phyloP scores from a whole-genome alignment of 148 eudicot species.

The Rhododendron vialii region DNA sequence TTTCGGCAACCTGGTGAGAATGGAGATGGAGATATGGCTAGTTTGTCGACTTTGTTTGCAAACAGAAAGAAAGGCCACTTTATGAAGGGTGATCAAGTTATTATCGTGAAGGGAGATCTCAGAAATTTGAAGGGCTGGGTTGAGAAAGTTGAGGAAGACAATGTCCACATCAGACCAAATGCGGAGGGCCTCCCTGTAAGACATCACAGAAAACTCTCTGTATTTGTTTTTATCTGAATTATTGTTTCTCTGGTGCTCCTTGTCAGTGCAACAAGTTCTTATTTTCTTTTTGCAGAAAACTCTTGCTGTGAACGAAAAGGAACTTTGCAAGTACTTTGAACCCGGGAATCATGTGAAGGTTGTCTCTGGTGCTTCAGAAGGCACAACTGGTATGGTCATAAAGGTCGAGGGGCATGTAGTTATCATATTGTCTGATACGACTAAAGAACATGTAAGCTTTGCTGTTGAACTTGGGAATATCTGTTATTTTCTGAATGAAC shows the following conservation, averaged over 20 bases:
- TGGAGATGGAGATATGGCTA: slow-evolving; percentile 86
- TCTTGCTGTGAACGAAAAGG: slow-evolving; percentile 80
- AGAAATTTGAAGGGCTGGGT: slow-evolving; percentile 90
- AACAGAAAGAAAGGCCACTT: slow-evolving; percentile 99
- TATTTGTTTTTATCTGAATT: not conserved
- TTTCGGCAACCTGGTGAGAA: slow-evolving; percentile 74
- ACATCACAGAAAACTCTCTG: not conserved
- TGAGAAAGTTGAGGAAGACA: slow-evolving; percentile 94
- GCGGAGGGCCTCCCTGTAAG: slow-evolving; percentile 76
- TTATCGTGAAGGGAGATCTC: slow-evolving; percentile 88
- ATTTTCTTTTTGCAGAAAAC: slow-evolving; percentile 46
- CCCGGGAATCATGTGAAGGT: slow-evolving; percentile 98
- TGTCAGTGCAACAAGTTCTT: slow-evolving; percentile 10
- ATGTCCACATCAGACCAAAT: slow-evolving; percentile 82
- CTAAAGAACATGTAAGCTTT: slow-evolving; percentile 78
- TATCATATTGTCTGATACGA: slow-evolving; percentile 84
- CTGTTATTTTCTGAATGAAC: slow-evolving; percentile 3
- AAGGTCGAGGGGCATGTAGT: slow-evolving; percentile 89
- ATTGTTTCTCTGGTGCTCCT: not conserved
- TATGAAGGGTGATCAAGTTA: slow-evolving; percentile 94
- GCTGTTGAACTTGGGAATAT: not conserved
- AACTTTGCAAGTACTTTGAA: slow-evolving; percentile 93
- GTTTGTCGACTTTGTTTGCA: slow-evolving; percentile 80
- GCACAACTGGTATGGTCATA: slow-evolving; percentile 97
- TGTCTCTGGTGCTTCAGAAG: slow-evolving; percentile 86